A percentile compares a stretch with the other conserved stretches of the same genome.
Evolutionary conservation across 208 protist species (phyloP).

Genomic region (Crithidia sp.): DNA sequence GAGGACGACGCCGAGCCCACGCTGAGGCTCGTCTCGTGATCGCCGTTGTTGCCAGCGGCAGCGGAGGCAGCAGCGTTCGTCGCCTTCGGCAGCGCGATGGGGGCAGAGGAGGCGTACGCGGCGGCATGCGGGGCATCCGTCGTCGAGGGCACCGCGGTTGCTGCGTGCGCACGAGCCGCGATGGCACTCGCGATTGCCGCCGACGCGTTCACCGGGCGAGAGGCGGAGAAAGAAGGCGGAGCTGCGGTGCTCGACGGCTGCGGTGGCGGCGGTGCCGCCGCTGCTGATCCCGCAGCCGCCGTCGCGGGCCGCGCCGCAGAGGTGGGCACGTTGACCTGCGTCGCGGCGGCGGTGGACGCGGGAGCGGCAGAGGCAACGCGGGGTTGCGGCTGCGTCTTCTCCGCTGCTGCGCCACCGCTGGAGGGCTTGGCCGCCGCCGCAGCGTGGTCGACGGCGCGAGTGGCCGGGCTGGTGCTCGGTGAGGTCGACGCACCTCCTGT

Average conservation of each 20-base stretch:
- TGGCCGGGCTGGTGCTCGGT: constrained; percentile 8
- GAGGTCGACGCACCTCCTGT: background rate
- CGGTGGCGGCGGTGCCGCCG: background rate
- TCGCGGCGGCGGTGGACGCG: background rate
- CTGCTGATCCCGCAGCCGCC: background rate
- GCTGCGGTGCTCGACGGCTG: background rate
- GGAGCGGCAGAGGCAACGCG: constrained; percentile 1
- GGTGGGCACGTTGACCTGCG: constrained; percentile 1
- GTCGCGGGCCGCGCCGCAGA: background rate
- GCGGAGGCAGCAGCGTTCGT: background rate
- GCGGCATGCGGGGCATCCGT: background rate
- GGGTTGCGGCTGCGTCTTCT: constrained; percentile 1
- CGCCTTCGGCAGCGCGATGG: background rate
- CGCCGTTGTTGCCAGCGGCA: background rate
- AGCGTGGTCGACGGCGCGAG: background rate
- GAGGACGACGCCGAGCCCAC: constrained; percentile 18
- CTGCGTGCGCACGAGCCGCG: constrained; percentile 17
- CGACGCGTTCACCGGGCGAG: constrained; percentile 15
- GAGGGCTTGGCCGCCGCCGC: too few species aligned
- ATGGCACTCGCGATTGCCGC: constrained; percentile 28
- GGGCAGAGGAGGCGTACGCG: background rate
- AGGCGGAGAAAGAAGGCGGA: background rate
- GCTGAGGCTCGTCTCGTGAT: constrained; percentile 3
- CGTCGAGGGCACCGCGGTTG: constrained; percentile 7
- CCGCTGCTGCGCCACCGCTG: background rate